phyloP scores from a whole-genome alignment of 257 asterid genomes.

The Solanum habrochaites region DNA sequence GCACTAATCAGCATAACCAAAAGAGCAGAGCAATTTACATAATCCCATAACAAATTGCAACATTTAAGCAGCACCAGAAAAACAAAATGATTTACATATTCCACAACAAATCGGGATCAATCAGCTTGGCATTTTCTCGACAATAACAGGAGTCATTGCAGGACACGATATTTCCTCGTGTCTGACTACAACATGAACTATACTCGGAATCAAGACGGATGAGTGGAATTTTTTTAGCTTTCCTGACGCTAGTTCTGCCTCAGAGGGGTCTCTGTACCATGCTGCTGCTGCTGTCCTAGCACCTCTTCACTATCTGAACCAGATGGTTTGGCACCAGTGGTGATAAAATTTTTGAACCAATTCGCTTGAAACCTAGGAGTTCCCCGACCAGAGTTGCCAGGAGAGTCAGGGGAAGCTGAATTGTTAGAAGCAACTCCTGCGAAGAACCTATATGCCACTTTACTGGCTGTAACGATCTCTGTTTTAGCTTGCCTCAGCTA shows the following conservation, averaged over 20 bases:
- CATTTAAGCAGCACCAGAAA: background rate
- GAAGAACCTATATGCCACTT: constrained; percentile 74
- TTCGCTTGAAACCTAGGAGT: constrained; percentile 56
- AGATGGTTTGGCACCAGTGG: constrained; percentile 63
- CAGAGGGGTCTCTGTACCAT: constrained; percentile 22
- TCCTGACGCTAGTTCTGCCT: constrained; percentile 15
- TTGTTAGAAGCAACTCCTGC: constrained; percentile 71
- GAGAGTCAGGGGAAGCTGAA: constrained; percentile 37
- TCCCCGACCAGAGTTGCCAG: constrained; percentile 50
- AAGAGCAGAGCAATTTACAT: background rate
- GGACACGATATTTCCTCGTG: background rate
- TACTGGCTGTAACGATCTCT: constrained; percentile 82
- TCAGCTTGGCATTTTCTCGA: background rate
- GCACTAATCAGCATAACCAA: background rate
- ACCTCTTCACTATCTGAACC: constrained; percentile 47
- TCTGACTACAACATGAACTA: background rate
- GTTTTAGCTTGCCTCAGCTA: constrained; percentile 95
- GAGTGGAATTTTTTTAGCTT: constrained; percentile 3
- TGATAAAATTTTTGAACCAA: constrained; percentile 69
- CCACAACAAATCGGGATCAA: background rate
- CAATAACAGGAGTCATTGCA: background rate
- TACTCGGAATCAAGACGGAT: background rate
- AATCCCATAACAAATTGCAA: background rate
- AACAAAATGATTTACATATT: background rate
- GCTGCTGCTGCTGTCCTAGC: constrained; percentile 19